Base-by-base conservation (phyloP, 148 eudicot species). In the Silene latifolia region DNA sequence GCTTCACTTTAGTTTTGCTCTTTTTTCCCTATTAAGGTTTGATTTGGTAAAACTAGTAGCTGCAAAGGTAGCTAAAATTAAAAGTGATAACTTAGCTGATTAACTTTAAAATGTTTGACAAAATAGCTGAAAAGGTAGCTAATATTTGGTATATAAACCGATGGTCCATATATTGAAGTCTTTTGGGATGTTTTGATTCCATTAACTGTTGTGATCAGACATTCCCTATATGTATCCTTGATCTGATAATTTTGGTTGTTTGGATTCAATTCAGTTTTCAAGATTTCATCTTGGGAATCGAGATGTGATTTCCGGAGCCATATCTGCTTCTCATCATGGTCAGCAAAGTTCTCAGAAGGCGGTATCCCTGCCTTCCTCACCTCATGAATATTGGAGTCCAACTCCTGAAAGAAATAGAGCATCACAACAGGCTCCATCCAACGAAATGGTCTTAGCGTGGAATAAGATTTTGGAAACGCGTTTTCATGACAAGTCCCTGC, bases 321-420 rank as follows among this genome's bases (percentile, higher is more conserved):
- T 79, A 68, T 77, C 91, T 72, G 59, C 81, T 65, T 71, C 80
- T 76, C 80, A 80, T 72, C 81, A 80, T 44, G 85, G 88, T 78
- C 90, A 87, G 66, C 87, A 89, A 71, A 80, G 72, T 78, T 73
- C 92, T 76, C 97, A 91, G 58, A 92, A 91, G 86, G 97, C 98
- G 59, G 78, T 90, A 76, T 92, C 99, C 44, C 83, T 96, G 78
- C 98, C 99, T 67, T 89, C 99, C 69, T 96, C 99, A 53, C 99
- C 99, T 75, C 92, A 92, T 82, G 85, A 85, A 74, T 88, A 87
- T 76, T 79, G 86, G 76, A 80, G 82, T 73, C 90, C 76, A 47
- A 72, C 81, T 80, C 80, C 86, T 73, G 92, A 81, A 42, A 85
- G 86, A 72, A 83, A 72, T 67, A 87, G 83, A 63, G 63, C 69